A percentile compares a stretch with the other conserved stretches of the same genome.
These are phyloP conservation scores for Fusarium verrucosum DNA, from an alignment of 2,329 filamentous ascomycete species.

Conservation along the genomic window DNA sequence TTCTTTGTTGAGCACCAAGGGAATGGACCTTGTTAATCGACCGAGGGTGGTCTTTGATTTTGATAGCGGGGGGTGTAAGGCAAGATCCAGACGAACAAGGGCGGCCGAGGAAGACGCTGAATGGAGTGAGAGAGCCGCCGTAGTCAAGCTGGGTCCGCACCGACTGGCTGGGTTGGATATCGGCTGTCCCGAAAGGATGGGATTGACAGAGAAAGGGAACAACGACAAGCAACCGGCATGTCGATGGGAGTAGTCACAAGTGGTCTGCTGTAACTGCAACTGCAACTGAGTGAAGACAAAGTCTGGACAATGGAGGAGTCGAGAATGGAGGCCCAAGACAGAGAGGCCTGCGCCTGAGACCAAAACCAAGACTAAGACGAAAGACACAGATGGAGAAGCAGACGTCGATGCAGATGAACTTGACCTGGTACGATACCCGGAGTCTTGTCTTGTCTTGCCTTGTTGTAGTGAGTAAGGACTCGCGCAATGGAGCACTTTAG, in stretches of 20 bases:
- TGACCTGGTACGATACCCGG: slow-evolving; percentile 23
- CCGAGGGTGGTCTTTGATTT: slow-evolving; percentile 11
- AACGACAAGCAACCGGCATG: slow-evolving; percentile 26
- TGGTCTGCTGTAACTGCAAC: slow-evolving; percentile 18
- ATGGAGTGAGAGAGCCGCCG: slow-evolving; percentile 29
- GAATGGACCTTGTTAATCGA: slow-evolving; percentile 32
- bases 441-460: slow-evolving; percentile 27
- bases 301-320: slow-evolving; percentile 19
- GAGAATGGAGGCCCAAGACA: slow-evolving; percentile 17
- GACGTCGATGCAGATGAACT: slow-evolving; percentile 8
- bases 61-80: slow-evolving; percentile 35
- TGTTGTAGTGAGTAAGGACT: slow-evolving; percentile 15
- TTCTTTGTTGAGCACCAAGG: slow-evolving; percentile 23
- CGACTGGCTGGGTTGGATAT: slow-evolving; percentile 40
- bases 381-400: slow-evolving; percentile 18
- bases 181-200: slow-evolving; percentile 40
- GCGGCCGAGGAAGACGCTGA: slow-evolving; percentile 29
- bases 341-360: slow-evolving; percentile 12
- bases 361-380: slow-evolving; percentile 4
- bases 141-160: slow-evolving; percentile 37
- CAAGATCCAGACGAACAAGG: slow-evolving; percentile 34
- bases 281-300: slow-evolving; percentile 24
- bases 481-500: slow-evolving; percentile 21
- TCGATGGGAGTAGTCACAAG: slow-evolving; percentile 22
- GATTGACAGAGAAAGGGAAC: slow-evolving; percentile 40